These are phyloP conservation scores for Aristolochia californica DNA, from an alignment of 164 flowering plant genomes.

Conservation along the genomic window DNA sequence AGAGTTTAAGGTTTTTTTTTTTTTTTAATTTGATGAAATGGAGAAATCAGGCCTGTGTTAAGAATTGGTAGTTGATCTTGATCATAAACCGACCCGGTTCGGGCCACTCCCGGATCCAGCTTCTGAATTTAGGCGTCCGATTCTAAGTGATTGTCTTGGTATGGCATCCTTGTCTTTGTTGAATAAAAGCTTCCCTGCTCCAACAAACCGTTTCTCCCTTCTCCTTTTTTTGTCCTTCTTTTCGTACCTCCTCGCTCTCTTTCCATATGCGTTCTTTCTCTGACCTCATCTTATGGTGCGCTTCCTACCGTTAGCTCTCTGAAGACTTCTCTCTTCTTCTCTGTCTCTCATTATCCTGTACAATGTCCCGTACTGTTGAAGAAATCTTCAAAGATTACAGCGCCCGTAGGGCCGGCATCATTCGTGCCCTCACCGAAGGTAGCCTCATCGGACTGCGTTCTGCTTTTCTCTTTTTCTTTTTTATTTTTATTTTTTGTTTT, in stretches of 20 bases:
- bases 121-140: too few species aligned
- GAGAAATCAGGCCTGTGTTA: too few species aligned
- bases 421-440: constrained; percentile 75
- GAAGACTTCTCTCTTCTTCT: neutral
- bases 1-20: too few species aligned
- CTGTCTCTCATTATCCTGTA: constrained; percentile 15
- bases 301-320: neutral
- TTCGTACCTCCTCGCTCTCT: neutral
- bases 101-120: too few species aligned
- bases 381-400: constrained; percentile 84
- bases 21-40: too few species aligned
- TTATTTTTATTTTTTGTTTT: constrained; percentile 1
- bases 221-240: neutral
- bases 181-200: too few species aligned
- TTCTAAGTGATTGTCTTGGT: too few species aligned
- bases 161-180: too few species aligned
- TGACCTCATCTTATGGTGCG: neutral
- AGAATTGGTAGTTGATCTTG: too few species aligned
- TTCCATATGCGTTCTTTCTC: constrained; percentile 1
- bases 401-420: constrained; percentile 51
- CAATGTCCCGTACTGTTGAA: constrained; percentile 72
- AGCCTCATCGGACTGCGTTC: constrained; percentile 3
- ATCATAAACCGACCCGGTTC: too few species aligned
- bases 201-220: too few species aligned
- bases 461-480: neutral